phyloP scores from a whole-genome alignment of 2,329 filamentous ascomycete genomes.

The Fusarium guadeloupense region DNA sequence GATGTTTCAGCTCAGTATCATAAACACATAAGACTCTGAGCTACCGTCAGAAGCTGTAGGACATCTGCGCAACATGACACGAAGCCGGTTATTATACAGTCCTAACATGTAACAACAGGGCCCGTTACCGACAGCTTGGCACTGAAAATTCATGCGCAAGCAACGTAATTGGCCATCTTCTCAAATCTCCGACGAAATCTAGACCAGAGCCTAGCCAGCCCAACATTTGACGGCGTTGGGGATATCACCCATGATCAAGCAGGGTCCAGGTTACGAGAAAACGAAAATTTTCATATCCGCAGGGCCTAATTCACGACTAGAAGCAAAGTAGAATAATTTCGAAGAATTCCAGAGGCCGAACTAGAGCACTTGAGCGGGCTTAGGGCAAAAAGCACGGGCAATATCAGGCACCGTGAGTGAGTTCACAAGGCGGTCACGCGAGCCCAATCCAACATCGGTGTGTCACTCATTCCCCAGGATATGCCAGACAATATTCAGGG shows the following conservation, averaged over 20 bases:
- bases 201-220: slow-evolving; percentile 3
- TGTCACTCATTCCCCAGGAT: slow-evolving; percentile 17
- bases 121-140: neutral
- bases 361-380: slow-evolving; percentile 1
- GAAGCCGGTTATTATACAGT: neutral
- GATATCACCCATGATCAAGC: neutral
- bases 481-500: slow-evolving; percentile 22
- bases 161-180: slow-evolving; percentile 1
- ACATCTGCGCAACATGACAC: slow-evolving; percentile 4
- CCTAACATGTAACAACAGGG: neutral
- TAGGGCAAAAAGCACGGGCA: slow-evolving; percentile 16
- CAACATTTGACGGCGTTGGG: neutral
- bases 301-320: slow-evolving; percentile 3
- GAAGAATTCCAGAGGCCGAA: neutral
- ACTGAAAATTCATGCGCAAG: neutral
- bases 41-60: neutral
- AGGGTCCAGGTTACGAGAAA: slow-evolving; percentile 13
- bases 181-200: slow-evolving; percentile 14
- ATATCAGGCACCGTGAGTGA: neutral
- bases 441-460: neutral
- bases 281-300: neutral
- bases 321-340: slow-evolving; percentile 11
- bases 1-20: neutral
- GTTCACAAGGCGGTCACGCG: slow-evolving; percentile 3
- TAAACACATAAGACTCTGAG: neutral